A percentile compares a stretch with the other conserved stretches of the same genome.
These are phyloP conservation scores for Hanseniaspora lachancei DNA, from an alignment of 805 yeast species.

Conservation along the genomic window DNA sequence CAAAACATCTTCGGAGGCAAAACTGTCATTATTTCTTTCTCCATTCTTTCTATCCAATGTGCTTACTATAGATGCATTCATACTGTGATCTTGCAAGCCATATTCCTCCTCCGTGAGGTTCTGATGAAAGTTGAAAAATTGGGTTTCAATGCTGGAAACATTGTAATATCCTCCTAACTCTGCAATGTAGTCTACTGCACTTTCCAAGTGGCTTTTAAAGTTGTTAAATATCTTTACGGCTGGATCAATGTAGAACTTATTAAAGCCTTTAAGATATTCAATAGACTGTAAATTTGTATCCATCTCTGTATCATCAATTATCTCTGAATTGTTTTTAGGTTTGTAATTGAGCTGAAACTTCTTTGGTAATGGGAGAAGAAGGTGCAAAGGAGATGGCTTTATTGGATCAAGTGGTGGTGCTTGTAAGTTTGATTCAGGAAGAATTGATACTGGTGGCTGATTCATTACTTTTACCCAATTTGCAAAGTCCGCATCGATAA, in stretches of 20 bases:
- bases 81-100: conserved; percentile 30
- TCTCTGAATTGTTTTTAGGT: conserved; percentile 22
- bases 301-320: conserved; percentile 18
- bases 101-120: conserved; percentile 9
- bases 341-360: conserved; percentile 22
- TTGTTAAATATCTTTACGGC: conserved; percentile 2
- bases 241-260: conserved; percentile 15
- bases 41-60: background rate
- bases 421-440: conserved; percentile 41
- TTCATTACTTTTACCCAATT: conserved; percentile 66
- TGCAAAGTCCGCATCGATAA: conserved; percentile 64
- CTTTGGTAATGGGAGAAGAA: conserved; percentile 50
- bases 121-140: conserved; percentile 1
- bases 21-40: conserved; percentile 27
- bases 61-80: conserved; percentile 26
- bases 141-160: conserved; percentile 42
- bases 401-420: conserved; percentile 53
- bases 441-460: conserved; percentile 40
- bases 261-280: conserved; percentile 22
- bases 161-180: conserved; percentile 65
- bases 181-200: conserved; percentile 51
- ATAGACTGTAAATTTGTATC: conserved; percentile 19
- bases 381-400: conserved; percentile 44
- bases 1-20: conserved; percentile 35
- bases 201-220: conserved; percentile 29